Conservation (phyloP, 129 eudicot genomes). For the Flaveria ramosissima region DNA sequence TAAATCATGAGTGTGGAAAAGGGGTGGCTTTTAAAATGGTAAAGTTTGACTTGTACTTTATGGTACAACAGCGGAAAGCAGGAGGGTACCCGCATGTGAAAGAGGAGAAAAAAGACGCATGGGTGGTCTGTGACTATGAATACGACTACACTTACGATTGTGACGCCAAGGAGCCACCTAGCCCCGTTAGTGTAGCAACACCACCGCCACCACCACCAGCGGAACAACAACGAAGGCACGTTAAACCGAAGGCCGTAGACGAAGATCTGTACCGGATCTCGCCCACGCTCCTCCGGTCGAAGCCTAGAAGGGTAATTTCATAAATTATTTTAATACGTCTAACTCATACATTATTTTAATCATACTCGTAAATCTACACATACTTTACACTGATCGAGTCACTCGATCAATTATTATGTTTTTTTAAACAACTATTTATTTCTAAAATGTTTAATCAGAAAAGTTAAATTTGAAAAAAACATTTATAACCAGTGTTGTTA, state of each 20-base stretch:
- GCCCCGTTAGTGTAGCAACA: constrained; percentile 36
- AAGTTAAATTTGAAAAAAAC: too few relatives aligned
- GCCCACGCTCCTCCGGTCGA: constrained; percentile 72
- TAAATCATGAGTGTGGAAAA: background rate
- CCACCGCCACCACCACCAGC: constrained; percentile 43
- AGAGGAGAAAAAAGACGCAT: constrained; percentile 54
- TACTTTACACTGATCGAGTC: too few relatives aligned
- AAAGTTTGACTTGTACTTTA: constrained; percentile 32
- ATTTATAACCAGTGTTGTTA: too few relatives aligned
- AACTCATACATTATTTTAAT: too few relatives aligned
- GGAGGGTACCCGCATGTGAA: constrained; percentile 55
- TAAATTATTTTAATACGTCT: background rate
- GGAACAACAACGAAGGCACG: constrained; percentile 8
- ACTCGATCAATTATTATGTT: too few relatives aligned
- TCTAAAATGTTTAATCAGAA: too few relatives aligned
- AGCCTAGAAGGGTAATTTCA: constrained; percentile 59
- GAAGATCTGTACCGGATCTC: constrained; percentile 92
- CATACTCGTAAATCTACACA: too few relatives aligned
- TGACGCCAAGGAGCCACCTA: constrained; percentile 61
- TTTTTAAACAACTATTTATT: too few relatives aligned
- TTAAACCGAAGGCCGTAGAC: constrained; percentile 64
- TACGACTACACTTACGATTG: constrained; percentile 36
- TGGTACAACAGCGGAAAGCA: constrained; percentile 49
- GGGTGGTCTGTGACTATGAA: constrained; percentile 69
- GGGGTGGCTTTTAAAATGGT: background rate